Base-by-base conservation (phyloP, 768 basidiomycete genomes). In the Mycena albidolilacea region DNA sequence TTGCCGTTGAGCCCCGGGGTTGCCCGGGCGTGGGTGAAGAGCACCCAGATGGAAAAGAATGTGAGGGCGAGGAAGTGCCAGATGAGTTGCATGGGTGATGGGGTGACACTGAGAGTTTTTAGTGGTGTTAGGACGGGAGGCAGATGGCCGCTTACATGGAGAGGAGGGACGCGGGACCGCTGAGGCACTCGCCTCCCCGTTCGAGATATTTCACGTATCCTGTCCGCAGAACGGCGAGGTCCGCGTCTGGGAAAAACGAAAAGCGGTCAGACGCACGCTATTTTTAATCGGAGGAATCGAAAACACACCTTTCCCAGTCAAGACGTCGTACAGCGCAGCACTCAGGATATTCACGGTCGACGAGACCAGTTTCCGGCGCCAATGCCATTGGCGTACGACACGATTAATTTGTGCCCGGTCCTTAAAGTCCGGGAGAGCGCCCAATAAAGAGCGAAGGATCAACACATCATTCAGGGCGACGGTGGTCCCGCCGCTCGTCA, bases 121-220 rank as follows among this genome's bases (percentile, higher is more conserved):
- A 72, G 48, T 52, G 19, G 39, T 23, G 14, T 38, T 43, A 21
- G 37, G 30, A 37, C n/a, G 23, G 3, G 35, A 58, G 6, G 52
- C 21, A 19, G 64, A 41, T 11, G 10, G 5, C 12, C 5, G 82
- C 90, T 74, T 79, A 97, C 96, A 90, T 96, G 17, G 96, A 91
- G 7, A 99, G 90, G 5, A 99, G 88, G 5, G 92, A 93, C 12
- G 98, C 96, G 0, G 97, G 97, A 0, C 93, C 97, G 57, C 89
- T 86, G 66, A 98, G 80, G 75, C 95, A 95, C 76, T 95, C 91
- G 1, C 97, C 97, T 10, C 97, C 97, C 6, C 90, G 87, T 79
- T 97, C 95, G 76, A 99, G 97, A 83, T 99, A 99, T 79, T 95
- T 95, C 88, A 99, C 97, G 82, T 97, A 98, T 0, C 97, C 97